phyloP scores from a whole-genome alignment of 2,329 filamentous ascomycete species.

The Magnaporthiopsis incrustans region DNA sequence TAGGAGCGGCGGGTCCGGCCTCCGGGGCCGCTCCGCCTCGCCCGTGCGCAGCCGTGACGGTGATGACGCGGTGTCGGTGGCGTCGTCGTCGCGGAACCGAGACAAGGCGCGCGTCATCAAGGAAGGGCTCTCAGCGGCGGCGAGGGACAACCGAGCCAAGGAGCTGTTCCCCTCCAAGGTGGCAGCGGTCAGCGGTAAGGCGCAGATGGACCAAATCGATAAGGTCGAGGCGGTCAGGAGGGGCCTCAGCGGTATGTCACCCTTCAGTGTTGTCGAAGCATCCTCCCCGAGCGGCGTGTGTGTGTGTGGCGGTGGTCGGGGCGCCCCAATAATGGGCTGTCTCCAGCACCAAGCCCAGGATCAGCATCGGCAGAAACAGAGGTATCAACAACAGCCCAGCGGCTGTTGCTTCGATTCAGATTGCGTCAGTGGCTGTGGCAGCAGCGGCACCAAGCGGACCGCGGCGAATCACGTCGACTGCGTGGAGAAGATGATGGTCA shows the following conservation, averaged over 20 bases:
- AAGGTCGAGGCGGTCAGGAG: constrained; percentile 18
- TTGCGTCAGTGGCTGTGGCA: constrained; percentile 11
- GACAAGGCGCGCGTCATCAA: constrained; percentile 37
- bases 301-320: background rate
- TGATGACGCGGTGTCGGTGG: constrained; percentile 23
- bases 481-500: background rate
- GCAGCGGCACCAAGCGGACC: constrained; percentile 13
- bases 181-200: constrained; percentile 17
- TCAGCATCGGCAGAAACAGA: background rate
- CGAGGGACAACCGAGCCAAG: constrained; percentile 31
- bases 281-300: background rate
- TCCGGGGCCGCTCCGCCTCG: constrained; percentile 44
- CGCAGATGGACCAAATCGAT: constrained; percentile 26
- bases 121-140: constrained; percentile 25
- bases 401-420: constrained; percentile 5
- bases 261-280: background rate
- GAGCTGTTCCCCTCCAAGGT: constrained; percentile 51
- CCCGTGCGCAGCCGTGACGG: constrained; percentile 33
- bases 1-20: constrained; percentile 18
- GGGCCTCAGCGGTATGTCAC: constrained; percentile 16
- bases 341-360: background rate
- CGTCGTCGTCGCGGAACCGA: constrained; percentile 27
- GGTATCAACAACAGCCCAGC: background rate
- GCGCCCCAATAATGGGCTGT: background rate
- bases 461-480: background rate